A percentile compares a stretch with the other conserved stretches of the same genome.
Conservation (phyloP, 2,329 filamentous ascomycete species). For the Arthrobotrys conoides region DNA sequence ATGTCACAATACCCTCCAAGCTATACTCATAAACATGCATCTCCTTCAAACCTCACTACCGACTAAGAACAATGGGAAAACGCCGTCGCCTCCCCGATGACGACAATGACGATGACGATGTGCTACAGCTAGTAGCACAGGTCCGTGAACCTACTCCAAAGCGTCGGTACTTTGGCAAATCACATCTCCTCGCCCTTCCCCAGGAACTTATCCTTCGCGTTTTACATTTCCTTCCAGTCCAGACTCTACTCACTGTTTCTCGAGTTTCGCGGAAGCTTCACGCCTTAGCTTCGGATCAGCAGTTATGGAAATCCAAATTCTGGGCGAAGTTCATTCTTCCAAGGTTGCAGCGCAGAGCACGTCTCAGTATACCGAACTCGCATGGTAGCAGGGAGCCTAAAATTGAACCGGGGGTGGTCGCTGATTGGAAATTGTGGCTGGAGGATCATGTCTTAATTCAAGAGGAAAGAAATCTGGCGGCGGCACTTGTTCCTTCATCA, state of each 20-base stretch:
- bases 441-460: slow-evolving; percentile 54
- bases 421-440: slow-evolving; percentile 51
- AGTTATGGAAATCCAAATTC: slow-evolving; percentile 92
- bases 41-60: slow-evolving; percentile 14
- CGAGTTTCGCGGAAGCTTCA: slow-evolving; percentile 82
- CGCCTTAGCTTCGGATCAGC: slow-evolving; percentile 81
- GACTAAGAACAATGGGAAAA: slow-evolving; percentile 33
- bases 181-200: slow-evolving; percentile 78
- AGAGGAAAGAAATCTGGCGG: slow-evolving; percentile 62
- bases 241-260: slow-evolving; percentile 75
- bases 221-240: slow-evolving; percentile 80
- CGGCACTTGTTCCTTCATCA: slow-evolving; percentile 53
- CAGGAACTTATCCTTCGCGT: slow-evolving; percentile 91
- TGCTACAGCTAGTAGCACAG: background rate
- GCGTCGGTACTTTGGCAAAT: slow-evolving; percentile 71
- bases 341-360: slow-evolving; percentile 67
- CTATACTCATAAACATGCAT: slow-evolving; percentile 41
- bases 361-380: slow-evolving; percentile 34
- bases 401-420: background rate
- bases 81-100: slow-evolving; percentile 32
- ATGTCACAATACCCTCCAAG: no score
- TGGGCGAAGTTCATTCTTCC: slow-evolving; percentile 89
- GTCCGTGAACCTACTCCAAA: slow-evolving; percentile 67
- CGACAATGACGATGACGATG: background rate
- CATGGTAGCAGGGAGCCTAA: slow-evolving; percentile 17